These are phyloP conservation scores for Rugosomyces carneus DNA, from an alignment of 1,284 basidiomycete species.

Conservation along the genomic window DNA sequence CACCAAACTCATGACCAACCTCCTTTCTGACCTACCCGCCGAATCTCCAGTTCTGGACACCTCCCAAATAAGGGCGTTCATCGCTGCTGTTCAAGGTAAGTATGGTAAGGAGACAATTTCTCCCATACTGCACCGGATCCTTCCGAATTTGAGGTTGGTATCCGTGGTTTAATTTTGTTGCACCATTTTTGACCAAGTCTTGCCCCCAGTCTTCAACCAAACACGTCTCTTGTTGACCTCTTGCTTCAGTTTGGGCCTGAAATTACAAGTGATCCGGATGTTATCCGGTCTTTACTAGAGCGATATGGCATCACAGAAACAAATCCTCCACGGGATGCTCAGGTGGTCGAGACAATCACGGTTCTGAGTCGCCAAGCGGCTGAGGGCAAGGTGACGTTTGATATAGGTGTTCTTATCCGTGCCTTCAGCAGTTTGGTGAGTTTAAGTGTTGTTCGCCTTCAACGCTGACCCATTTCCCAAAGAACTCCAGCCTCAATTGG, in stretches of 20 bases:
- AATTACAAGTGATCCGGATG: constrained; percentile 66
- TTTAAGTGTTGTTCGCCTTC: constrained; percentile 16
- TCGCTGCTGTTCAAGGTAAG: constrained; percentile 68
- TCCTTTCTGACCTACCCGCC: constrained; percentile 61
- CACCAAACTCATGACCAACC: constrained; percentile 72
- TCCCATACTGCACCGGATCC: constrained; percentile 44
- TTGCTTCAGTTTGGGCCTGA: constrained; percentile 73
- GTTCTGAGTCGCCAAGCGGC: constrained; percentile 59
- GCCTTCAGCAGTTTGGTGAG: constrained; percentile 64
- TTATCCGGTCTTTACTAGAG: constrained; percentile 58
- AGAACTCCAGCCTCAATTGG: constrained; percentile 72
- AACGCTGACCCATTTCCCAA: constrained; percentile 16
- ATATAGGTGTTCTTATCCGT: constrained; percentile 72
- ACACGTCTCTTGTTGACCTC: constrained; percentile 64
- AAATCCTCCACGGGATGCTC: constrained; percentile 61
- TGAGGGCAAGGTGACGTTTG: constrained; percentile 67
- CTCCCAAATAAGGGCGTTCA: constrained; percentile 64
- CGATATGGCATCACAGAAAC: constrained; percentile 68
- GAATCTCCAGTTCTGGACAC: constrained; percentile 67
- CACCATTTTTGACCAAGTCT: constrained; percentile 7
- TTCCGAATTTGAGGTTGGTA: constrained; percentile 58
- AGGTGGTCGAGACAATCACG: constrained; percentile 65
- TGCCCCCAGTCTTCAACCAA: constrained; percentile 49
- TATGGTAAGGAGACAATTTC: constrained; percentile 54
- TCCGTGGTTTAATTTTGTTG: constrained; percentile 13